Percentiles rank a stretch among this genome's conserved stretches.
Evolutionary conservation across 306 rosid species (phyloP).

Genomic region (Coriaria nepalensis): DNA sequence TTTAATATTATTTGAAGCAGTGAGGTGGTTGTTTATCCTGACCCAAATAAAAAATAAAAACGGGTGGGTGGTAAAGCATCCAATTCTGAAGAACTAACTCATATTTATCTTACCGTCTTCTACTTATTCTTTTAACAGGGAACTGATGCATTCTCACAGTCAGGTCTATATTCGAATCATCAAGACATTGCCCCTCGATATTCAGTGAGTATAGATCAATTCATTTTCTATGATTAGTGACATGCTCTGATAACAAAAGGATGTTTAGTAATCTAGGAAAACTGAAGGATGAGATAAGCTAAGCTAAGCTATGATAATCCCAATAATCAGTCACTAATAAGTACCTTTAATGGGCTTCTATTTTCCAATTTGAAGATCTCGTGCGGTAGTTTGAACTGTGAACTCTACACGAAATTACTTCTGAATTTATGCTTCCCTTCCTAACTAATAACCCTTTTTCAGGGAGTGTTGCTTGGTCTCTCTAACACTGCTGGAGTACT

Average conservation of each 20-base stretch:
- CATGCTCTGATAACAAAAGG: no score
- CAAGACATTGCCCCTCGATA: constrained; percentile 97
- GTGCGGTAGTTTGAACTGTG: neutral
- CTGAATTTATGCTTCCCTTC: constrained; percentile 4
- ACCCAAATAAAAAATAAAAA: no score
- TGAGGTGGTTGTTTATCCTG: no score
- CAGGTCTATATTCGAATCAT: constrained; percentile 94
- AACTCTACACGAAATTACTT: no score
- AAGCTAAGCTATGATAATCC: neutral
- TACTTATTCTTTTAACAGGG: constrained; percentile 35
- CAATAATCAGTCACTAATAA: neutral
- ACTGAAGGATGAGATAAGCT: no score
- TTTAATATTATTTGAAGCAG: no score
- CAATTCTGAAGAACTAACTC: neutral
- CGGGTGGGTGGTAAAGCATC: no score
- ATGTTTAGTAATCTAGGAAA: no score
- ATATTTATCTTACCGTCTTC: constrained; percentile 10
- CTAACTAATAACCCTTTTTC: constrained; percentile 3
- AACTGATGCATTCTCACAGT: constrained; percentile 97
- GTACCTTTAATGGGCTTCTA: neutral
- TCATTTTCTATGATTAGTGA: no score
- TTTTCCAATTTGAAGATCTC: neutral
- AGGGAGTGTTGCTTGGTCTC: constrained; percentile 92
- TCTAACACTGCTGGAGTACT: constrained; percentile 96
- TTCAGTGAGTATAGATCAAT: constrained; percentile 45